Evolutionary conservation across 2,329 filamentous ascomycete genomes (phyloP).

Genomic region (Claviceps pazoutovae): DNA sequence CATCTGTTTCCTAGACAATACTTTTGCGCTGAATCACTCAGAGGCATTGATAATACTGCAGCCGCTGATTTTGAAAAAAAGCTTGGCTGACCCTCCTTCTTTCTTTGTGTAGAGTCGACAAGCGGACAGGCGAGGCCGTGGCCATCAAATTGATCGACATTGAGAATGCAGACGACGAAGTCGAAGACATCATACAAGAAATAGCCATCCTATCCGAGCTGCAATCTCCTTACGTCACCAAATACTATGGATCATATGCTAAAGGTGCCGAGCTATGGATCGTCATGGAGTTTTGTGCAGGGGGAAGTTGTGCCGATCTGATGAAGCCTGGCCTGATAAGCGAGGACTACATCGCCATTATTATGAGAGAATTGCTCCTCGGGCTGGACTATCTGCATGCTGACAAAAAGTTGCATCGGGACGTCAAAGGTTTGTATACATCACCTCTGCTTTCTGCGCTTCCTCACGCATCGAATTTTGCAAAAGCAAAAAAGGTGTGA

Average conservation of each 20-base stretch:
- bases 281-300: constrained; percentile 98
- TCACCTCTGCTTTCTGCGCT: background rate
- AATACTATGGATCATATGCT: constrained; percentile 93
- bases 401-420: constrained; percentile 90
- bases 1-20: background rate
- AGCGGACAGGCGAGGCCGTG: constrained; percentile 80
- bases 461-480: too few relatives aligned
- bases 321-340: constrained; percentile 86
- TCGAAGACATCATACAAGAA: constrained; percentile 98
- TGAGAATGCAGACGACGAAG: constrained; percentile 96
- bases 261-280: constrained; percentile 98
- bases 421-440: constrained; percentile 66
- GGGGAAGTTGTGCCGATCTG: constrained; percentile 87
- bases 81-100: background rate
- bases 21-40: too few relatives aligned
- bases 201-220: constrained; percentile 94
- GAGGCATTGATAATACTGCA: background rate
- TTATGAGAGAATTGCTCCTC: constrained; percentile 75
- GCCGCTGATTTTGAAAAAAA: background rate
- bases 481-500: background rate
- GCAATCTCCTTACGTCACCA: constrained; percentile 90
- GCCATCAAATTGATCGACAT: constrained; percentile 99
- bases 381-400: constrained; percentile 86
- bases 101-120: constrained; percentile 57
- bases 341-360: constrained; percentile 95